Base-by-base conservation (phyloP, 495 filamentous ascomycete species). In the Penicillium robsamsonii region DNA sequence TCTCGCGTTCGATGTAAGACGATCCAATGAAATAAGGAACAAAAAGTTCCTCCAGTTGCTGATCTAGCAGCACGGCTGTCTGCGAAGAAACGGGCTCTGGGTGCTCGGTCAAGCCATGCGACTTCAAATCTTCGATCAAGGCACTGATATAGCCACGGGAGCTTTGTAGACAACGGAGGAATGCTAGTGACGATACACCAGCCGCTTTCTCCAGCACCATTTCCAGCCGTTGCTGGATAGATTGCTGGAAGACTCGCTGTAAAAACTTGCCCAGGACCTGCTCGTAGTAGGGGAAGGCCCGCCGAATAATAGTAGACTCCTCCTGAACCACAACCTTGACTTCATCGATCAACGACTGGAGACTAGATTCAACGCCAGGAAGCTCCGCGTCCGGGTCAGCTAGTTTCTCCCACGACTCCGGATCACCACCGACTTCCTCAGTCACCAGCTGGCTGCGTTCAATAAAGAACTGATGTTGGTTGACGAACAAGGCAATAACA, bases 391-490 rank as follows among this genome's bases (percentile, higher is more conserved):
- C 95, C 0, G 95, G 95, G 66, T 99, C 95, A 50, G 94, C 92
- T 35, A 97, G 76, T 60, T 85, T 87, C 54, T 97, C 91, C 91
- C 92, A 91, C 17, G 83, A 86, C 61, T 96, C 91, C 22, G 83
- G 81, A 65, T 96, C 91, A 5, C 84, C 85, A 31, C 77, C 87
- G 17, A 97, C 85, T 67, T 99, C 93, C 59, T 97, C 95, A 0
- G 90, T 91, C 17, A 96, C 87, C 57, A 96, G 75, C 63, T 95
- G 89, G 65, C 87, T 90, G 15, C 90, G 79, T 61, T 97, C 92
- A 62, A 99, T 97, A 75, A 99, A 99, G 74, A 97, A 97, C 65
- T 96, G 88, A 74, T 97, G 95, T 72, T 99, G 95, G 71, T 99
- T 99, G 61, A 99, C 93, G 67, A 96, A 99, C 45, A 92, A 79